phyloP scores from a whole-genome alignment of 139 green algal genomes.

The Pseudopediastrum boryanum region DNA sequence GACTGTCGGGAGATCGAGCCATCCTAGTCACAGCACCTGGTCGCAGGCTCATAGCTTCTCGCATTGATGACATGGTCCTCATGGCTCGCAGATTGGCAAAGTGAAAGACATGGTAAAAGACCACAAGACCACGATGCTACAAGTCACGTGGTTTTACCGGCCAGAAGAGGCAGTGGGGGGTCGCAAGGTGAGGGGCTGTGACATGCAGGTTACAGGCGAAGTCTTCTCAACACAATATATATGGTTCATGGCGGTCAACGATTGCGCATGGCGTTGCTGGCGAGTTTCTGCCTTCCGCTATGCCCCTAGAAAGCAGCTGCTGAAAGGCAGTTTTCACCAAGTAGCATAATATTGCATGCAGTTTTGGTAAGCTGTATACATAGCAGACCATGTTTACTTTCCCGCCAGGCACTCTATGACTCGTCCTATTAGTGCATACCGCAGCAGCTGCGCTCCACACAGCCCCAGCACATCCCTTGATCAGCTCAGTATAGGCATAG shows the following conservation, averaged over 20 bases:
- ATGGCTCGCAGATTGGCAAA: slow-evolving; percentile 17
- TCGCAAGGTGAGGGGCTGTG: slow-evolving; percentile 58
- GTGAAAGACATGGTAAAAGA: neutral
- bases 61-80: neutral
- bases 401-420: no score
- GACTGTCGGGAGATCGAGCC: neutral
- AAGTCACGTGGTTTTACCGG: slow-evolving; percentile 82
- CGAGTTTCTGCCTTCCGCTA: no score
- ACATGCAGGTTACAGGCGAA: neutral
- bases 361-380: neutral
- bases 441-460: no score
- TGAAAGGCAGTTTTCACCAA: neutral
- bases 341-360: neutral
- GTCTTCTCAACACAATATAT: no score
- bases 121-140: slow-evolving; percentile 18
- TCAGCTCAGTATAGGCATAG: no score
- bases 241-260: no score
- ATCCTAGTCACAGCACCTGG: neutral
- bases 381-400: no score
- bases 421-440: no score
- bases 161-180: slow-evolving; percentile 78
- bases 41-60: neutral
- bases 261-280: no score
- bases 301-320: no score
- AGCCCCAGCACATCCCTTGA: no score